Evolutionary conservation across 139 green algal genomes (phyloP).

Genomic region (Coelastrella sp.): DNA sequence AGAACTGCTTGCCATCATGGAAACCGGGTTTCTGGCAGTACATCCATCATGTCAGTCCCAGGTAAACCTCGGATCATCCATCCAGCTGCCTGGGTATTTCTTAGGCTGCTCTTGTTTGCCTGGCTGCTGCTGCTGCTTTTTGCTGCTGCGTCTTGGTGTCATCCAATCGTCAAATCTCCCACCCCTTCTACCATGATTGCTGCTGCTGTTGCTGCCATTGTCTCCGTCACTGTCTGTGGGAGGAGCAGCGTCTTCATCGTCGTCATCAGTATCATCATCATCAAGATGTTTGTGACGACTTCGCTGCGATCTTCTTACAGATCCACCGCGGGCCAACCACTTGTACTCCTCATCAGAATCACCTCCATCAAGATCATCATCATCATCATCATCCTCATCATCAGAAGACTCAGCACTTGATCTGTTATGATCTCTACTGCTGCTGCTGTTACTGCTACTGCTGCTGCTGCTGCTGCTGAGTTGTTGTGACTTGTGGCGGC

Average conservation of each 20-base stretch:
- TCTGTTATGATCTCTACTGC: not conserved
- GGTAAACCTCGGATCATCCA: constrained; percentile 7
- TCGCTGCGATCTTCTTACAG: too few relatives aligned
- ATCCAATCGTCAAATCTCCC: not conserved
- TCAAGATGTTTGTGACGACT: not conserved
- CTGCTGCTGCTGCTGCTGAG: not conserved
- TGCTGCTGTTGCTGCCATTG: not conserved
- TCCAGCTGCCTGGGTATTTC: not conserved
- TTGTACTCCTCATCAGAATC: not conserved
- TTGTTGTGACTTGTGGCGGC: not conserved
- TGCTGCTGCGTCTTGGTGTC: not conserved
- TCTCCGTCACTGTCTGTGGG: not conserved
- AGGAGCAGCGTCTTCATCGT: not conserved
- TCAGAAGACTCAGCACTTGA: not conserved
- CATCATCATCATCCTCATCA: not conserved
- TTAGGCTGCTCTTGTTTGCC: not conserved
- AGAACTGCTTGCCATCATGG: too few relatives aligned
- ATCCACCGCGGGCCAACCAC: too few relatives aligned
- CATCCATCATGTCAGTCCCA: too few relatives aligned
- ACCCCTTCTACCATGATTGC: not conserved
- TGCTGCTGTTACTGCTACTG: constrained; percentile 1
- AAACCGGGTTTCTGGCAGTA: too few relatives aligned
- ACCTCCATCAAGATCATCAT: not conserved
- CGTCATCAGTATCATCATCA: not conserved
- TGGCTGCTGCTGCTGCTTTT: not conserved